Base-by-base conservation (phyloP, 495 filamentous ascomycete species). In the Xylaria castorea region DNA sequence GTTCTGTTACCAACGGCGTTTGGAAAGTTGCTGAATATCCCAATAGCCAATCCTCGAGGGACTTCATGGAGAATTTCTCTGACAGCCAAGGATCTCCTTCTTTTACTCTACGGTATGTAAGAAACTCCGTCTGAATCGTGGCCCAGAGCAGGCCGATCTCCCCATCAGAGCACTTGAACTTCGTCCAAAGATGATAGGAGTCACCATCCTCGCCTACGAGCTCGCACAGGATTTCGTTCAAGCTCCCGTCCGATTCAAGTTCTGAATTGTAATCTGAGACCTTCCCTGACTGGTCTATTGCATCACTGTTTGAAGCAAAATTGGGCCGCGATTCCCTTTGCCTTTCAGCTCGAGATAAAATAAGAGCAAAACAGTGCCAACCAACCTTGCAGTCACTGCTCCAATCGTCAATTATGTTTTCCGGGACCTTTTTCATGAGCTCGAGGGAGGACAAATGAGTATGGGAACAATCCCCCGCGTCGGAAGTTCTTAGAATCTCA, bases 61-160 rank as follows among this genome's bases (percentile, higher is more conserved):
- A 32, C 32, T 1, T n/a, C 32, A 61, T 61, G 18, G 57, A 61
- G 61, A 63, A 63, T 2, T 18, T 63, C 12, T 63, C 38, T 0
- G 61, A 63, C 38, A 63, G 9, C 61, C 61, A 63, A 18, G 61
- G n/a, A 30, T 63, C 61, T 12, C 32, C 38, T 16, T 63, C 61
- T 63, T 63, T 5, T 12, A 44, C 11, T 8, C 61, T 40, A 11
- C 61, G 61, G 22, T 63, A 63, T 1, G 61, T 63, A 16, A 63
- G 61, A 16, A 44, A 63, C 22, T 63, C 61, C 20, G 61, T 44
- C 14, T 63, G 61, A 4, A 44, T 44, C 4, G 22, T 44, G 61
- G 61, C 34, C 61, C 61, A 63, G 22, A 63, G 36, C 3, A 63
- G 22, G 5, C 61, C 34, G 3, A 63, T 63, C 1, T 42, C 18